Conservation (phyloP, 2,329 filamentous ascomycete species). For the Penicillium sp. region DNA sequence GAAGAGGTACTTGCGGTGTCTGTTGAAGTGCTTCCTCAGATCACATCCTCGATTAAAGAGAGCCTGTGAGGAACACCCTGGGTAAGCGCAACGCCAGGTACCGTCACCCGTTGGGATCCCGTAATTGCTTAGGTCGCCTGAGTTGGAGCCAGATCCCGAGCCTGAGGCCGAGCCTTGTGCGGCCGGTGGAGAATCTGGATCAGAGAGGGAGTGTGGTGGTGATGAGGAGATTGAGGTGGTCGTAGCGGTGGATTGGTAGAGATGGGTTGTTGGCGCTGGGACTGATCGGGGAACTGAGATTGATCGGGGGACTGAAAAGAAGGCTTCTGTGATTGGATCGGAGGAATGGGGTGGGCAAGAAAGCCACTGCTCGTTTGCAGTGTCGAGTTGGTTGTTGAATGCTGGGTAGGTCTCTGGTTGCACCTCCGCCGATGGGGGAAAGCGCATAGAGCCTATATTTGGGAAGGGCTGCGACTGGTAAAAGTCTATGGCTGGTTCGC, state of each 20-base stretch:
- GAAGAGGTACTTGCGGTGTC: conserved; percentile 54
- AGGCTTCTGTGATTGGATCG: conserved; percentile 4
- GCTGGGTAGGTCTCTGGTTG: conserved; percentile 3
- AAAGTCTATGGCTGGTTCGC: conserved; percentile 4
- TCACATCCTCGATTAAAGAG: conserved; percentile 54
- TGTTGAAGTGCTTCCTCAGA: conserved; percentile 54
- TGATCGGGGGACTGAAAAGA: conserved; percentile 8
- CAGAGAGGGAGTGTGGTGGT: conserved; percentile 12
- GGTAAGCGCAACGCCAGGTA: conserved; percentile 52
- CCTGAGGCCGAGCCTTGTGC: conserved; percentile 5
- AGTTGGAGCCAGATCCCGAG: conserved; percentile 10
- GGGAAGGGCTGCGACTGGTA: conserved; percentile 7
- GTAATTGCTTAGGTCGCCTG: conserved; percentile 26
- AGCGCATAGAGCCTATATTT: conserved; percentile 6
- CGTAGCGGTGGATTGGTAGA: not conserved
- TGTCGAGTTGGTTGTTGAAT: conserved; percentile 4
- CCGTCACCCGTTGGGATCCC: conserved; percentile 26
- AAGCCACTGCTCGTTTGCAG: conserved; percentile 11
- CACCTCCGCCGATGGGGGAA: conserved; percentile 3
- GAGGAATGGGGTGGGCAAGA: not conserved
- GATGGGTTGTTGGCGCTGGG: not conserved
- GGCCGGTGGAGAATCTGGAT: conserved; percentile 7
- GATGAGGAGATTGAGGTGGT: conserved; percentile 10
- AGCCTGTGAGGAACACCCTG: conserved; percentile 51
- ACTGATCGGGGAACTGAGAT: not conserved